Base-by-base conservation (phyloP, 108 stramenopile species). In the Nannochloropsis gaditana region DNA sequence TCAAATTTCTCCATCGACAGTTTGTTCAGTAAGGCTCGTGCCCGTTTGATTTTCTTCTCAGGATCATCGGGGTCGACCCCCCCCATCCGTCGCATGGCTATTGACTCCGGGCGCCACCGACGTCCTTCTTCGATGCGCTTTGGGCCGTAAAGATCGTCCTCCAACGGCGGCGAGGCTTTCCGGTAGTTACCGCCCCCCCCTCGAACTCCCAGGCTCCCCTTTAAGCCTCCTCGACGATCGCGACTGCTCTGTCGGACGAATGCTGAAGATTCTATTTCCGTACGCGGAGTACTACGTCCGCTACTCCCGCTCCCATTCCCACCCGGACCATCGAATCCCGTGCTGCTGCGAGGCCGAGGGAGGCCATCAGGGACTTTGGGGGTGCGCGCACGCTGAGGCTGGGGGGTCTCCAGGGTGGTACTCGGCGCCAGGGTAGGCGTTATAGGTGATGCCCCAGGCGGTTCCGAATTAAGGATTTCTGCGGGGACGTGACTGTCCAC, bases 1-100 rank as follows among this genome's bases (percentile, higher is more conserved):
- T 79, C 79, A 45, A 88, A 88, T 84, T 88, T 88, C 42, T 88
- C 87, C 82, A 88, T 43, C 44, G 87, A 84, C 84, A 88, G 84
- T 84, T 86, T 88, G 87, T 88, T 88, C 44, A 88, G 81, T 79
- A 88, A 45, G 59, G 87, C 87, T 44, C 45, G 84, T 44, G 87
- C 50, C 43, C 83, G 83, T 43, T 43, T n/a, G 84, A 84, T 88
- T 80, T 81, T 88, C 43, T 84, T 81, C 82, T 81, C 87, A 9
- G 84, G 45, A 2, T 84, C 82, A 42, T 41, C 19, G 4, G 82
- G 9, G 21, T 45, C 84, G 81, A 73, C 8, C 15, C 59, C 59
- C n/a, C 59, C 59, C n/a, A n/a, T n/a, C 59, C 59, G 59, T n/a
- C 59, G 59, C 8, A 73, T 15, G 19, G n/a, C n/a, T 15, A 73